These are phyloP conservation scores for Hymenoscyphus repandus DNA, from an alignment of 2,329 filamentous ascomycete genomes.

Conservation along the genomic window DNA sequence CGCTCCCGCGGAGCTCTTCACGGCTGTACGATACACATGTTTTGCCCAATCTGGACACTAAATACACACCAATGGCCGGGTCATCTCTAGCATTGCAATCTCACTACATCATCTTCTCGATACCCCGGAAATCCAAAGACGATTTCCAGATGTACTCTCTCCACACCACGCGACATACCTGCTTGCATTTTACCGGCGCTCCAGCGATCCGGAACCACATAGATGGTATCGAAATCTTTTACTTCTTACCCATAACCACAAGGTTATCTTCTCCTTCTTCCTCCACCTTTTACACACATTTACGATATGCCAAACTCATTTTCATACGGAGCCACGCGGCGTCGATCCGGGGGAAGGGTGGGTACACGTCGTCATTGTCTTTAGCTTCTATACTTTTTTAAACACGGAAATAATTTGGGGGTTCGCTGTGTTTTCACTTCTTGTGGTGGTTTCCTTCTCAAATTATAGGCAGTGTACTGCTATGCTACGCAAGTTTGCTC, in stretches of 20 bases:
- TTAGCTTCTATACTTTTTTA: background rate
- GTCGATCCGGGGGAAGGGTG: background rate
- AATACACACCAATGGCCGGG: conserved; percentile 6
- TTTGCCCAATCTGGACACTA: conserved; percentile 13
- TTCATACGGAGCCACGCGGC: background rate
- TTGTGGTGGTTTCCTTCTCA: too few species aligned
- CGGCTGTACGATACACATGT: conserved; percentile 19
- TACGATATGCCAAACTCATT: background rate
- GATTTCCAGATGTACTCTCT: too few species aligned
- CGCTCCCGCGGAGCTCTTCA: conserved; percentile 16
- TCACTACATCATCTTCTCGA: conserved; percentile 1
- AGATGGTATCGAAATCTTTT: conserved; percentile 1
- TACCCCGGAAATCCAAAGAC: too few species aligned
- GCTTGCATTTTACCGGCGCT: background rate
- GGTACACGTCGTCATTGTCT: background rate
- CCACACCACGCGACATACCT: too few species aligned
- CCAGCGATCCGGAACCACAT: background rate
- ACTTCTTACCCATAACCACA: too few species aligned
- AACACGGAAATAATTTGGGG: background rate
- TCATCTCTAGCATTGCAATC: conserved; percentile 5
- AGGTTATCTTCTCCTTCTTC: too few species aligned
- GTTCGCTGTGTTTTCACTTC: background rate
- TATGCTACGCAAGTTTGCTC: background rate
- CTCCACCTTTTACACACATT: too few species aligned
- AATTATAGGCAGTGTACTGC: background rate